These are phyloP conservation scores for Linanthus parryae DNA, from an alignment of 148 eudicot species.

Conservation along the genomic window DNA sequence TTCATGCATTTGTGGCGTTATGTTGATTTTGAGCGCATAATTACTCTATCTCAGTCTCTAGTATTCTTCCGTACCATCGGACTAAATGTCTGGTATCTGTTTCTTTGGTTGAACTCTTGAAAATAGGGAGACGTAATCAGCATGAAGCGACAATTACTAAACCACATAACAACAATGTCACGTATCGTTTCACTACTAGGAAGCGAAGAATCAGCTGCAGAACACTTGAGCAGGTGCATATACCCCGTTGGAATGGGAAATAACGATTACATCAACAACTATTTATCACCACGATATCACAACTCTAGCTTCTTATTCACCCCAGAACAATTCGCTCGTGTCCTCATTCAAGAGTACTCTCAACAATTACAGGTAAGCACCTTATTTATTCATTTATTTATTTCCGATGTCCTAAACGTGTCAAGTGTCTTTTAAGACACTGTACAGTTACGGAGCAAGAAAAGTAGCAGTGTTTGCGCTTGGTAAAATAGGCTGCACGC, in stretches of 20 bases:
- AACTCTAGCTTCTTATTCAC: slow-evolving; percentile 4
- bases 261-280: slow-evolving; percentile 59
- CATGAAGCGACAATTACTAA: slow-evolving; percentile 25
- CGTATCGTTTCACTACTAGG: slow-evolving; percentile 10
- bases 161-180: slow-evolving; percentile 24
- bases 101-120: too few relatives aligned
- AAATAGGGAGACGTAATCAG: slow-evolving; percentile 14
- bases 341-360: slow-evolving; percentile 16
- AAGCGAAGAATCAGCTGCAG: slow-evolving; percentile 8
- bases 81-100: too few relatives aligned
- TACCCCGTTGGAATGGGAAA: slow-evolving; percentile 43
- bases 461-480: slow-evolving; percentile 40
- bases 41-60: too few relatives aligned
- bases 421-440: slow-evolving; percentile 10
- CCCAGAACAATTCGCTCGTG: slow-evolving; percentile 13
- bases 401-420: background rate
- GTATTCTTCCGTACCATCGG: too few relatives aligned
- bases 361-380: slow-evolving; percentile 21
- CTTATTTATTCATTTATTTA: background rate
- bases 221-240: slow-evolving; percentile 34
- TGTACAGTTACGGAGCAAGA: slow-evolving; percentile 40
- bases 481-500: slow-evolving; percentile 43
- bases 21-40: too few relatives aligned
- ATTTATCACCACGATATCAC: slow-evolving; percentile 31
- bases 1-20: too few relatives aligned